These are phyloP conservation scores for Acer campestre DNA, from an alignment of 345 rosid genomes.

Conservation along the genomic window DNA sequence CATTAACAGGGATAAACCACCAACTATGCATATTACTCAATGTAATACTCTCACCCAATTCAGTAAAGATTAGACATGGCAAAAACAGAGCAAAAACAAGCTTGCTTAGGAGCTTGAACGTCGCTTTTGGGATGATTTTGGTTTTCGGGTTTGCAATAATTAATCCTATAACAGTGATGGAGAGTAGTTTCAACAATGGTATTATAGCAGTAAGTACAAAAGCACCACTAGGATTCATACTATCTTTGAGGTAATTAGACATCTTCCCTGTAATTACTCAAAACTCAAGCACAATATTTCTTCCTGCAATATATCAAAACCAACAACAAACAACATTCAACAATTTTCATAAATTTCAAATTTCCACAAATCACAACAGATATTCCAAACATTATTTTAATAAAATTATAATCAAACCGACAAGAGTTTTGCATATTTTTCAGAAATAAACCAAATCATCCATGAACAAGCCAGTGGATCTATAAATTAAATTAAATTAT, in stretches of 20 bases:
- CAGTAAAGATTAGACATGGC: constrained; percentile 89
- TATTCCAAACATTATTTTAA: neutral
- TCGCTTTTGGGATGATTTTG: constrained; percentile 65
- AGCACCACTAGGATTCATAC: constrained; percentile 35
- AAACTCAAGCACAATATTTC: neutral
- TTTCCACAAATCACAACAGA: neutral
- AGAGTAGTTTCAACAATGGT: constrained; percentile 79
- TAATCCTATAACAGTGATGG: constrained; percentile 69
- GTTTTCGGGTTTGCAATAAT: constrained; percentile 76
- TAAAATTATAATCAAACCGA: neutral
- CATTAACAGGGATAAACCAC: constrained; percentile 97
- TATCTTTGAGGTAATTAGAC: constrained; percentile 18
- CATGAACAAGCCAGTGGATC: neutral
- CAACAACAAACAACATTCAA: constrained; percentile 2
- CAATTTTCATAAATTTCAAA: neutral
- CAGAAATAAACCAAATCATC: neutral
- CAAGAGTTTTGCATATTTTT: neutral
- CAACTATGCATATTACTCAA: constrained; percentile 51
- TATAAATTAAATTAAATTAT: neutral
- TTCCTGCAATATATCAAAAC: constrained; percentile 18
- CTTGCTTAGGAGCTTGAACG: constrained; percentile 86
- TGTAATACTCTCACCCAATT: constrained; percentile 80
- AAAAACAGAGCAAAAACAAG: constrained; percentile 88
- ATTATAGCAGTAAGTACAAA: constrained; percentile 57
- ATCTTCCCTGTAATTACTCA: constrained; percentile 23